Evolutionary conservation across 306 rosid genomes (phyloP).

Genomic region (Vigna nakashimae): DNA sequence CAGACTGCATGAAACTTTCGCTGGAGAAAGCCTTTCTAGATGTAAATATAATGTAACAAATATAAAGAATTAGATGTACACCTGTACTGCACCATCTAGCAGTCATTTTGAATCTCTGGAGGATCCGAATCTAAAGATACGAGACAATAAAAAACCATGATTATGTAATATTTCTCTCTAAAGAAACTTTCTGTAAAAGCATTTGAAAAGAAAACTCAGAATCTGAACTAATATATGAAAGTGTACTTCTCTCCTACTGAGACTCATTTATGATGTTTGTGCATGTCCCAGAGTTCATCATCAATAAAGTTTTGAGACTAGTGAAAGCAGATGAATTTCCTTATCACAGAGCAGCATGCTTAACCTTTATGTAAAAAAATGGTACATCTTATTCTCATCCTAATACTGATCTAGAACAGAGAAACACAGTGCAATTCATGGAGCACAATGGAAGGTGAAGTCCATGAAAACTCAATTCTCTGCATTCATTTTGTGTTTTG

Average conservation of each 20-base stretch:
- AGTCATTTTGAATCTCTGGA: not conserved
- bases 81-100: not conserved
- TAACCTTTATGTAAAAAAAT: slow-evolving; percentile 23
- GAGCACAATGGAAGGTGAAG: slow-evolving; percentile 60
- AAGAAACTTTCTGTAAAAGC: not conserved
- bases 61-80: not conserved
- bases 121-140: slow-evolving; percentile 9
- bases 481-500: slow-evolving; percentile 8
- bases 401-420: slow-evolving; percentile 27
- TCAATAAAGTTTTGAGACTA: slow-evolving; percentile 11
- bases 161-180: not conserved
- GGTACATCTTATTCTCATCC: slow-evolving; percentile 22
- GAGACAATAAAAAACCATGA: slow-evolving; percentile 1
- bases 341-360: slow-evolving; percentile 12
- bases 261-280: slow-evolving; percentile 39
- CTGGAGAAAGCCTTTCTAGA: too few species aligned
- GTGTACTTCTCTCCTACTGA: not conserved
- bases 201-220: not conserved
- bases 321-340: slow-evolving; percentile 12
- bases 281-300: slow-evolving; percentile 30
- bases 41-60: too few species aligned
- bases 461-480: slow-evolving; percentile 22
- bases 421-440: slow-evolving; percentile 45
- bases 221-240: slow-evolving; percentile 5
- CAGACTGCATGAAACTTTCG: too few species aligned